Conservation (phyloP, 306 rosid species). For the Castanopsis chinensis region DNA sequence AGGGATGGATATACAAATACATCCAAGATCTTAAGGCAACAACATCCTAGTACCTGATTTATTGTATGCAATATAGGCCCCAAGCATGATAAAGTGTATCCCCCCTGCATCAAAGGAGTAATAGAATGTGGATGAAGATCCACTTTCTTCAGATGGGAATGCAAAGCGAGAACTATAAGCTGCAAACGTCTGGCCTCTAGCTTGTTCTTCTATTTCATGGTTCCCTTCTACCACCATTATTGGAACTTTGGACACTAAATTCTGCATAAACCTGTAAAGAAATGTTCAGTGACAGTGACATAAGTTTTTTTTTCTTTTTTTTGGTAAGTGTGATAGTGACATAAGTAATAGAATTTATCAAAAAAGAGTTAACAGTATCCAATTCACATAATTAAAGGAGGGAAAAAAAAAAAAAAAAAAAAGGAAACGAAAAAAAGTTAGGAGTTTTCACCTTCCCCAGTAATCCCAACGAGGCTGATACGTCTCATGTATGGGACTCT, state of each 20-base stretch:
- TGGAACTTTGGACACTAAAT: slow-evolving; percentile 68
- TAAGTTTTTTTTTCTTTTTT: too few relatives aligned
- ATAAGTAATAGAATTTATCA: slow-evolving; percentile 10
- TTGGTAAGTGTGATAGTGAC: not conserved
- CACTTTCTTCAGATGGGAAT: slow-evolving; percentile 82
- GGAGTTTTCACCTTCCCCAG: slow-evolving; percentile 72
- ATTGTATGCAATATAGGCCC: slow-evolving; percentile 59
- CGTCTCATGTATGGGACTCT: slow-evolving; percentile 77
- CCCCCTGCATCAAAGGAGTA: slow-evolving; percentile 90
- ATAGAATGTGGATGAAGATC: slow-evolving; percentile 72
- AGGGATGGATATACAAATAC: not conserved
- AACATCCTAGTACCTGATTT: slow-evolving; percentile 42
- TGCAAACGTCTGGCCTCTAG: slow-evolving; percentile 44
- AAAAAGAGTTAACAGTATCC: not conserved
- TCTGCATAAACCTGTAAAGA: slow-evolving; percentile 78
- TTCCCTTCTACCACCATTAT: slow-evolving; percentile 88
- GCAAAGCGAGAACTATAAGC: slow-evolving; percentile 92
- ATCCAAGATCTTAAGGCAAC: not conserved
- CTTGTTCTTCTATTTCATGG: slow-evolving; percentile 79
- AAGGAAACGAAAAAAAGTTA: not conserved
- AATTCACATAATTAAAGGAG: not conserved
- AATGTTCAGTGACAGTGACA: slow-evolving; percentile 9
- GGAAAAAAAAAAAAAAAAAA: not conserved
- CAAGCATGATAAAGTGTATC: slow-evolving; percentile 86
- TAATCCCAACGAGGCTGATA: slow-evolving; percentile 94